phyloP scores from a whole-genome alignment of 306 rosid species.

The Vachellia collinsii region DNA sequence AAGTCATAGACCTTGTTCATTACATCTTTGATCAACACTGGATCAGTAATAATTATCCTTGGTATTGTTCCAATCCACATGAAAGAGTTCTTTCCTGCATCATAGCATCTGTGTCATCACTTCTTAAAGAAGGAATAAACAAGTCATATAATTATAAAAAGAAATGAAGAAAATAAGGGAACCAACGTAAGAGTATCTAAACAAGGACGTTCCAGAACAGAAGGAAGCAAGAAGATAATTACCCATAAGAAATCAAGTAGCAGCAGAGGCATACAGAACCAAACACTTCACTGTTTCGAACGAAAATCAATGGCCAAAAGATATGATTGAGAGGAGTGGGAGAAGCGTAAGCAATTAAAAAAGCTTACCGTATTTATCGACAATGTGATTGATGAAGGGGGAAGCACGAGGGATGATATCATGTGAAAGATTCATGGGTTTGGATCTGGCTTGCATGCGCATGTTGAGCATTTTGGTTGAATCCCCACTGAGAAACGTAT shows the following conservation, averaged over 20 bases:
- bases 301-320: neutral
- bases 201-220: no score
- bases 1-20: slow-evolving; percentile 45
- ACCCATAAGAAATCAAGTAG: no score
- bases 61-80: slow-evolving; percentile 57
- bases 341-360: no score
- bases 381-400: slow-evolving; percentile 22
- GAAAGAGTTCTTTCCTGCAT: slow-evolving; percentile 54
- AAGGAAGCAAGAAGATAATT: no score
- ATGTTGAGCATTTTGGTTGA: slow-evolving; percentile 17
- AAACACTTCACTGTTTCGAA: neutral
- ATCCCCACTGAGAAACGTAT: slow-evolving; percentile 39
- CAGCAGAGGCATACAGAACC: neutral
- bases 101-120: neutral
- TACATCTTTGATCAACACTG: slow-evolving; percentile 55
- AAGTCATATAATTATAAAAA: neutral
- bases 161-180: no score
- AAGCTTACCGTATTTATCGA: slow-evolving; percentile 12
- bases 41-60: slow-evolving; percentile 53
- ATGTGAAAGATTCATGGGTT: slow-evolving; percentile 44
- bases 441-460: slow-evolving; percentile 38
- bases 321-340: neutral
- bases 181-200: no score
- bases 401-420: slow-evolving; percentile 35
- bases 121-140: neutral